A percentile compares a stretch with the other conserved stretches of the same genome.
Evolutionary conservation across 2,329 filamentous ascomycete species (phyloP).

Genomic region (Aureobasidium namibiae): DNA sequence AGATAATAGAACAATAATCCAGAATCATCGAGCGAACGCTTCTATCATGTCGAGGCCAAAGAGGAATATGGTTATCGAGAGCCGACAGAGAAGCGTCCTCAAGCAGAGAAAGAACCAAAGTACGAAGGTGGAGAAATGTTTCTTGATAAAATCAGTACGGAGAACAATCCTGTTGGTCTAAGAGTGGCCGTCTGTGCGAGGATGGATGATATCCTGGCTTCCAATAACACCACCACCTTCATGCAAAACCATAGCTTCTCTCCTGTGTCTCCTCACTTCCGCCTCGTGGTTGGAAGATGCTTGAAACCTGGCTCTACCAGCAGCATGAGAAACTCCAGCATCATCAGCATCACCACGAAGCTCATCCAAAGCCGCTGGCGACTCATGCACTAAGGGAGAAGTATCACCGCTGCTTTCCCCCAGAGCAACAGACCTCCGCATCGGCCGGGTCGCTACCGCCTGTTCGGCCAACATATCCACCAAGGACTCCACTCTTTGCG

Average conservation of each 20-base stretch:
- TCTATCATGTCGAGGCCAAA: neutral
- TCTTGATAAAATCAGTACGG: neutral
- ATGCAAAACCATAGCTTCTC: conserved; percentile 86
- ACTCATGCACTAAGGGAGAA: conserved; percentile 22
- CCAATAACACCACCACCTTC: conserved; percentile 71
- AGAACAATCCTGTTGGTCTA: neutral
- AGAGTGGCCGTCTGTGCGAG: neutral
- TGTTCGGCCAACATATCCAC: conserved; percentile 2
- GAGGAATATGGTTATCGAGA: neutral
- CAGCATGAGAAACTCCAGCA: conserved; percentile 26
- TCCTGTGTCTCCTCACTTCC: conserved; percentile 59
- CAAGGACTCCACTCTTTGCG: conserved; percentile 3
- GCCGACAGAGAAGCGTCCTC: neutral
- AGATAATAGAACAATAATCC: neutral
- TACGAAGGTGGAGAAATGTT: neutral
- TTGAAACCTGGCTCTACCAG: conserved; percentile 42
- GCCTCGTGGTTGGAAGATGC: conserved; percentile 50
- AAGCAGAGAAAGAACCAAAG: neutral
- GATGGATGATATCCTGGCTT: conserved; percentile 62
- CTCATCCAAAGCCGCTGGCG: too few relatives aligned
- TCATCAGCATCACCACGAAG: conserved; percentile 15
- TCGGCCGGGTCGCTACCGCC: neutral
- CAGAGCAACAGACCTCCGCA: neutral
- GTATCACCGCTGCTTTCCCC: neutral
- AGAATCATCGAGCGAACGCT: neutral